Conservation (phyloP, 1,139 yeast species). For the Saccharomyces hybrid region DNA sequence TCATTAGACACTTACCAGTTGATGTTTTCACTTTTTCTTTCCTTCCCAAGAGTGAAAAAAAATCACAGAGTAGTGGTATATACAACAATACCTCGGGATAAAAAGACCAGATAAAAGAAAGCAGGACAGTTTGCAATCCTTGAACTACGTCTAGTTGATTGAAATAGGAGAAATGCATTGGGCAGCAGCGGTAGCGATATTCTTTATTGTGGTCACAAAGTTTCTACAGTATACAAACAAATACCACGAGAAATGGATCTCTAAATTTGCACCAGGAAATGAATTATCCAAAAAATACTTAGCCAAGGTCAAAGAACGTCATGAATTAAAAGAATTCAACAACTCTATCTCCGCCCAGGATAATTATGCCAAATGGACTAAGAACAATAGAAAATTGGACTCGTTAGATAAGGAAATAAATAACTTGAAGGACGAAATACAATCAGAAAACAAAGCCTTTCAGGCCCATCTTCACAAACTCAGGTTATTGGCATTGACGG, state of each 20-base stretch:
- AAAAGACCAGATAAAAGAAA: not conserved
- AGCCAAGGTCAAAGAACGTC: constrained; percentile 40
- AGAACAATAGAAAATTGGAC: constrained; percentile 67
- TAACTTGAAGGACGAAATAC: constrained; percentile 40
- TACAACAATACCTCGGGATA: not conserved
- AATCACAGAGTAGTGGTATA: not conserved
- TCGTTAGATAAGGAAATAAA: constrained; percentile 48
- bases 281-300: constrained; percentile 30
- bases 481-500: constrained; percentile 26
- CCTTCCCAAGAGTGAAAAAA: not conserved
- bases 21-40: not conserved
- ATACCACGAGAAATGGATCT: constrained; percentile 25
- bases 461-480: constrained; percentile 41
- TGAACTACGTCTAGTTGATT: not conserved
- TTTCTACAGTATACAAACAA: constrained; percentile 17
- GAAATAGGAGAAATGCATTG: constrained; percentile 10
- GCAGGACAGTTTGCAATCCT: not conserved
- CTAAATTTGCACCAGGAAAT: constrained; percentile 15
- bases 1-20: constrained; percentile 10
- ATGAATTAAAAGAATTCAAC: constrained; percentile 44
- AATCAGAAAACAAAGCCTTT: constrained; percentile 49
- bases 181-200: constrained; percentile 20
- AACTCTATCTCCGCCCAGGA: constrained; percentile 76
- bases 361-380: constrained; percentile 94
- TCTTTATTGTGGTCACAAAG: constrained; percentile 23